Base-by-base conservation (phyloP, 495 filamentous ascomycete genomes). In the Penicillium steckii region DNA sequence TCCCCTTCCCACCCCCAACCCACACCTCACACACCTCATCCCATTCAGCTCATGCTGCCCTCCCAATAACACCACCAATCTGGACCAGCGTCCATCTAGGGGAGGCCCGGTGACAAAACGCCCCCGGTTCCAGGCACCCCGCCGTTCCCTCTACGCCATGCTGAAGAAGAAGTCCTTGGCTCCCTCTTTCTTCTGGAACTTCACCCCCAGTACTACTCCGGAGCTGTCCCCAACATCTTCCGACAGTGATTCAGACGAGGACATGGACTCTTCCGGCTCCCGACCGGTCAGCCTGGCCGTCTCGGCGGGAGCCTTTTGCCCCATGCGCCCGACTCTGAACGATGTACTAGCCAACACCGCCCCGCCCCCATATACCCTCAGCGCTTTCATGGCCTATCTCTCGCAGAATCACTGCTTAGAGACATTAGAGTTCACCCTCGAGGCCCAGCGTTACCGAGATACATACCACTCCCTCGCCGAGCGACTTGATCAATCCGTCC, bases 371-470 rank as follows among this genome's bases (percentile, higher is more conserved):
- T 97, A 92, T 78, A 97, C 92, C 2, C 80, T 97, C 15, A 83
- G 83, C 57, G 94, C 95, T 19, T 97, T 99, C 71, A 97, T 90
- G 82, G 94, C 93, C 45, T 99, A 94, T 65, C 82, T 97, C 21
- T 97, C 95, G 2, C 92, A 96, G 60, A 97, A 97, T 57, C 95
- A 97, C 70, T 99, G 95, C 62, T 72, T 97, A 37, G 95, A 99
- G 69, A 99, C 90, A 6, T 73, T 99, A 40, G 95, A 99, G 63
- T 99, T 99, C 73, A 96, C 94, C 37, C 82, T 97, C 81, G 94
- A 97, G 66, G 89, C 94, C 43, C 85, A 88, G 45, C 85, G 91
- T n/a, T 99, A 99, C 70, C 79, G 81, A 42, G 81, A 89, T 48
- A 84, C 87, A 48, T 91, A 92, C 64, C 65, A 77, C 25, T 73